A percentile compares a stretch with the other conserved stretches of the same genome.
phyloP scores from a whole-genome alignment of 495 filamentous ascomycete species.

The Aspergillus saccharolyticus region DNA sequence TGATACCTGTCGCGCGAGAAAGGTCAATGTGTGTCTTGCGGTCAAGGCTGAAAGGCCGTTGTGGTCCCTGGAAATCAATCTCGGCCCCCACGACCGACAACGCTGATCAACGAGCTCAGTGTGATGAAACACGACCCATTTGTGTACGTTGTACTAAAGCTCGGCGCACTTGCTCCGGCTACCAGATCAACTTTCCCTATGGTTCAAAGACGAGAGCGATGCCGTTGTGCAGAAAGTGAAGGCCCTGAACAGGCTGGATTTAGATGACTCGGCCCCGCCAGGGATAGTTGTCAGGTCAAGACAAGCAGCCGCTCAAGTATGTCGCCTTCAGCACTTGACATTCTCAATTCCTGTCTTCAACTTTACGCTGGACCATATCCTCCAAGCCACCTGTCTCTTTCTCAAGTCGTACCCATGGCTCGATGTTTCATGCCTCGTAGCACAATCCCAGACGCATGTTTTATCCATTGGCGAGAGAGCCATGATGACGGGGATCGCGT shows the following conservation, averaged over 20 bases:
- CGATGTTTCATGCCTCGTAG: not conserved
- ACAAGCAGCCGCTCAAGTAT: not conserved
- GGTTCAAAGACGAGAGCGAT: constrained; percentile 1
- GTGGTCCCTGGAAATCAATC: not conserved
- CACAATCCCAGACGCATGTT: not conserved
- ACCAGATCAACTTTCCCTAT: not conserved
- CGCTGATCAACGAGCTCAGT: not conserved
- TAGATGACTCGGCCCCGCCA: not conserved
- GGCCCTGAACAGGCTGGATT: too few relatives aligned
- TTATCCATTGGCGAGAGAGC: not conserved
- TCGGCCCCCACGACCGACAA: not conserved
- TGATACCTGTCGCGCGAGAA: constrained; percentile 1
- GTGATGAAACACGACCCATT: not conserved
- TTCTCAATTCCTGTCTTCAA: not conserved
- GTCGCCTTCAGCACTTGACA: not conserved
- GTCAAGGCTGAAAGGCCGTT: not conserved
- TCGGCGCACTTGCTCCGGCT: not conserved
- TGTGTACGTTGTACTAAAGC: not conserved
- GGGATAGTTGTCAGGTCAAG: not conserved
- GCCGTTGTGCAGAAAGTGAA: not conserved
- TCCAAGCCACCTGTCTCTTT: not conserved
- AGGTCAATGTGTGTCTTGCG: not conserved
- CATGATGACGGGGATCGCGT: constrained; percentile 1
- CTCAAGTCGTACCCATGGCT: constrained; percentile 1
- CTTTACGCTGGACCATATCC: not conserved